Conservation (phyloP, 306 rosid genomes). For the Inga oerstediana region DNA sequence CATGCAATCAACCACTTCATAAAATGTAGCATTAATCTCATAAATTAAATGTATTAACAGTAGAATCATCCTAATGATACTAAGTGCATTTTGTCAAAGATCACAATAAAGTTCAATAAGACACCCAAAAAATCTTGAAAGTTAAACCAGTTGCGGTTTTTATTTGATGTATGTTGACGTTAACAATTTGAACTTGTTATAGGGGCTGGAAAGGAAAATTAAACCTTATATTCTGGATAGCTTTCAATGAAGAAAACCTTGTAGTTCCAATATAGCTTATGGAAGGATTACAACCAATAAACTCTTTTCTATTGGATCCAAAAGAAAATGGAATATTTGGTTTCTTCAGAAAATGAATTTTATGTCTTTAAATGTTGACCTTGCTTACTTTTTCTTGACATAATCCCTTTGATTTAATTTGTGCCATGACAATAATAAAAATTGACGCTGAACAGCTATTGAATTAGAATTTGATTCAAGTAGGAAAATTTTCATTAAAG, state of each 20-base stretch:
- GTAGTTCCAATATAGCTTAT: slow-evolving; percentile 6
- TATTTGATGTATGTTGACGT: neutral
- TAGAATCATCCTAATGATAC: slow-evolving; percentile 4
- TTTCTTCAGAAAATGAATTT: neutral
- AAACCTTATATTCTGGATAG: neutral
- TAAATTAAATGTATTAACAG: neutral
- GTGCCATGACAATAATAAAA: slow-evolving; percentile 1
- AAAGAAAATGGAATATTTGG: neutral
- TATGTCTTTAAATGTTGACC: slow-evolving; percentile 6
- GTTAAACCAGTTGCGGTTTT: neutral
- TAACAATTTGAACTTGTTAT: slow-evolving; percentile 4
- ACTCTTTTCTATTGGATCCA: neutral
- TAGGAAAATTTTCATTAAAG: slow-evolving; percentile 20
- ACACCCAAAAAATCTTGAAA: slow-evolving; percentile 4
- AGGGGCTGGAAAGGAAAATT: neutral
- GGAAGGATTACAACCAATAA: neutral
- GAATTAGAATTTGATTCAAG: slow-evolving; percentile 11
- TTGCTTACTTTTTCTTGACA: neutral
- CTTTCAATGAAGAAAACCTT: slow-evolving; percentile 15
- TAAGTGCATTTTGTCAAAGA: neutral
- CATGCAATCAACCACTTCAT: neutral
- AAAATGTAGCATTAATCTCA: slow-evolving; percentile 7
- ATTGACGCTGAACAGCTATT: neutral
- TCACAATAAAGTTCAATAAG: neutral
- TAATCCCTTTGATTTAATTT: neutral